Evolutionary conservation across 352 stramenopile genomes (phyloP), one percentile per base, ranked within the genome.

Genomic region (Phytophthora vignae): DNA sequence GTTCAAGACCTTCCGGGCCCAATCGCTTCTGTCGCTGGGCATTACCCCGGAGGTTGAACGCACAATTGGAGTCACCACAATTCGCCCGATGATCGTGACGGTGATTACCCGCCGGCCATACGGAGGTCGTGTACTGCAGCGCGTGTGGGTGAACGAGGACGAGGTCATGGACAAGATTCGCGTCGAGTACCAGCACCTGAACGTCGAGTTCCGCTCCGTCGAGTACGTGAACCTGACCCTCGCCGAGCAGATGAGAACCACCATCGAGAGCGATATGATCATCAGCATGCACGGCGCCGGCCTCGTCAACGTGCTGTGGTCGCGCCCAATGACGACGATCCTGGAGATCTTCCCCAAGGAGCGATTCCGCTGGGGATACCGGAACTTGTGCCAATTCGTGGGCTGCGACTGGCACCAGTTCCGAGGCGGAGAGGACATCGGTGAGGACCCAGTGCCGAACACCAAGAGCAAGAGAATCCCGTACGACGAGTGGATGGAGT

Each of bases 221-320:
- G 88, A 96, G 42, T 94, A 90, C 63, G 86, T 88, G 25, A 77
- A 80, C 17, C 40, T 92, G 9, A 74, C 81, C 17, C 66, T 93
- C 2, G 15, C 50, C 3, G 75, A 92, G 44, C 88, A 96, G 65
- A 96, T 96, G 78, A 64, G 63, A 5, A 71, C 81, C 21, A 86
- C 88, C 22, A 67, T 88, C 6, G 71, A 86, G 15, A 94, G 87
- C 53, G 87, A 93, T 60, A 78, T 96, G 36, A 84, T 96, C 21
- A 87, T 96, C 52, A 80, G 87, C 8, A 96, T 94, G 88, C 88
- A 96, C 60, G 88, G 88, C 49, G 88, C 88, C 19, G 88, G 88
- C 19, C 81, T 96, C 56, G 85, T 93, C 3, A 96, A 96, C 53
- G 79, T 94, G 0, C 19, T 91, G 0, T 95, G 87, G 83, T 65